Evolutionary conservation across 192 early-diverging fungal species (phyloP).

Genomic region (Rhizoclosmatium sp.): DNA sequence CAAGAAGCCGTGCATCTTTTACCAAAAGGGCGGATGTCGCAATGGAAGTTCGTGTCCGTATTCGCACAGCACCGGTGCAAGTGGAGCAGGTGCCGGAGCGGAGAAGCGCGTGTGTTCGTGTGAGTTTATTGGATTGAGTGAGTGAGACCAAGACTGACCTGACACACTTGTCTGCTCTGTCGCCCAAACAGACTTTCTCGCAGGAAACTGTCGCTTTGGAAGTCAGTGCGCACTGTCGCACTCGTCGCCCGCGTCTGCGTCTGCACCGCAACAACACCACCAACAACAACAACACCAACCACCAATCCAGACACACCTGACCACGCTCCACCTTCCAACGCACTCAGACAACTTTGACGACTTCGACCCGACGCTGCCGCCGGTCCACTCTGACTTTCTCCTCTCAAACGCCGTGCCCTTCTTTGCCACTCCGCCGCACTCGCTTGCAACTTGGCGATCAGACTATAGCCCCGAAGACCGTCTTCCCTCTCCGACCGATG

Average conservation of each 20-base stretch:
- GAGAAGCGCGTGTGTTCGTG: conserved; percentile 19
- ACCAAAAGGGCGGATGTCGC: conserved; percentile 24
- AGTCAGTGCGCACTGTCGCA: conserved; percentile 25
- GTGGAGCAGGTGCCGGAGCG: neutral
- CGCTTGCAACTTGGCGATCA: neutral
- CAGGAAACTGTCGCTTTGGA: conserved; percentile 39
- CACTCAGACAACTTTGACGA: conserved; percentile 15
- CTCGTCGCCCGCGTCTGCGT: neutral
- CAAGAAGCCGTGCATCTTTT: conserved; percentile 9
- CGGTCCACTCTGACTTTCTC: conserved; percentile 22
- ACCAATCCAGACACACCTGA: neutral
- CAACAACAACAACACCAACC: neutral
- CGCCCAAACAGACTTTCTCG: conserved; percentile 22
- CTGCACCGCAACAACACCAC: neutral
- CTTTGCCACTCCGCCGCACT: neutral
- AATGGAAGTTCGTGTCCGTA: conserved; percentile 17
- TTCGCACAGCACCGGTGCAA: neutral
- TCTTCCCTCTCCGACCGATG: conserved; percentile 2
- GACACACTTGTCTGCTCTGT: neutral
- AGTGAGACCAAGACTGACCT: neutral
- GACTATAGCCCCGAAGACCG: conserved; percentile 21
- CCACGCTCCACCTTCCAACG: neutral
- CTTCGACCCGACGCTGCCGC: conserved; percentile 30
- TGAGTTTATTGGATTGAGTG: neutral
- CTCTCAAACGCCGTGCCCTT: conserved; percentile 17